Evolutionary conservation across 1,139 yeast genomes (phyloP).

Genomic region (Kluyveromyces sp.): DNA sequence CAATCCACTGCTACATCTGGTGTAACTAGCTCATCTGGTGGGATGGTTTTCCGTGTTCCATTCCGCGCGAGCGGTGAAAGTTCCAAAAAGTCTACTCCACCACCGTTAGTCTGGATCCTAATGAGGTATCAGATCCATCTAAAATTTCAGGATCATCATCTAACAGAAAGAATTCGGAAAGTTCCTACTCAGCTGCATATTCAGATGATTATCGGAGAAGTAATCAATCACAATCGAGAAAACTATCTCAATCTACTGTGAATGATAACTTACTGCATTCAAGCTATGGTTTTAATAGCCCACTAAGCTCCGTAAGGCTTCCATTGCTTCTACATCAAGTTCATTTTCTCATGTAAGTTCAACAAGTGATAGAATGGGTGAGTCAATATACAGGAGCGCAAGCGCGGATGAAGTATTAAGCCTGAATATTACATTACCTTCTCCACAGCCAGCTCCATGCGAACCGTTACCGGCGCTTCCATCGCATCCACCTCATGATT

Average conservation of each 20-base stretch:
- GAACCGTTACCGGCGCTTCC: conserved; percentile 42
- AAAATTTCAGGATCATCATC: conserved; percentile 1
- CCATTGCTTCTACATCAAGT: conserved; percentile 29
- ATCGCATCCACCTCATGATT: conserved; percentile 15
- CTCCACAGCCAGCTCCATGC: conserved; percentile 46
- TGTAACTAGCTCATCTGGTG: conserved; percentile 25
- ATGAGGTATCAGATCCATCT: neutral
- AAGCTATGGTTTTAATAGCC: conserved; percentile 6
- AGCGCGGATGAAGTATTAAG: conserved; percentile 8
- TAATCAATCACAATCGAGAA: neutral
- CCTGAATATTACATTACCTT: conserved; percentile 38
- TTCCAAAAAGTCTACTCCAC: conserved; percentile 6
- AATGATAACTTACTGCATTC: conserved; percentile 1
- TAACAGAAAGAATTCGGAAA: conserved; percentile 20
- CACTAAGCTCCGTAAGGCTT: conserved; percentile 28
- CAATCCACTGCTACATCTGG: conserved; percentile 1
- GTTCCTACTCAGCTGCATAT: neutral
- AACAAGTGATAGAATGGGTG: conserved; percentile 26
- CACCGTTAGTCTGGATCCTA: conserved; percentile 3
- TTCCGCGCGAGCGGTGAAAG: conserved; percentile 39
- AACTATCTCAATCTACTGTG: conserved; percentile 21
- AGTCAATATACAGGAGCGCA: conserved; percentile 12
- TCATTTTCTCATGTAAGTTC: conserved; percentile 29
- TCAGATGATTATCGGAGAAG: neutral
- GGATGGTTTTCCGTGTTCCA: conserved; percentile 51